Base-by-base conservation (phyloP, 2,329 filamentous ascomycete genomes). In the Geosmithia putterillii region DNA sequence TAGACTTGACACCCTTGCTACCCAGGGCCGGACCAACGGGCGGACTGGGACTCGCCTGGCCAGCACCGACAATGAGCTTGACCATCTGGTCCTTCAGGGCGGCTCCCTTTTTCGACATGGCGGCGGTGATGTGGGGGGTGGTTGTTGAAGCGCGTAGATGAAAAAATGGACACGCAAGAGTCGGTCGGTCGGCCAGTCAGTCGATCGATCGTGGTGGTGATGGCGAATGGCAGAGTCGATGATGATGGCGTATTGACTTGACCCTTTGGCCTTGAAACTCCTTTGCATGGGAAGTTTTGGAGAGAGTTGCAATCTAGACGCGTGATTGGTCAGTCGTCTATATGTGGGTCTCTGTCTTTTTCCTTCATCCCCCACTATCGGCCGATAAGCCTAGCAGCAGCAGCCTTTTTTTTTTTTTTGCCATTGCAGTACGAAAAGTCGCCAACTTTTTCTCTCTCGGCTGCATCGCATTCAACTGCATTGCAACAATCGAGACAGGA, bases 1-100 rank as follows among this genome's bases (percentile, higher is more conserved):
- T 98, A 46, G 86, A 94, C 72, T 98, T 98, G 49, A 98, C 85
- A 72, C 92, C 92, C 71, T 95, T 96, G 63, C 83, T 90, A 67
- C 92, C 92, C 51, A 98, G 76, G 43, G 92, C 92, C 46, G 92
- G 92, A 71, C 92, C 92, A 56, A 98, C 89, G 4, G 92, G 92
- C 28, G 92, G 92, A 66, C 88, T 94, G 23, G 92, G 92, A 56
- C 82, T 90, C 47, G 92, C 92, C 64, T 95, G 87, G 21, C 92
- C 92, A 45, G 92, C 92, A 55, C 90, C 92, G 48, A 98, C 92
- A 52, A 98, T 94, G 63, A 98, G 77, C 71, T 96, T 98, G 61
- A 98, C 89, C 47, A 96, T 81, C 65, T 86, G 79, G 57, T 94
- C 76, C 36, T 65, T 61, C 28, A 51, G 63, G 44, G 57, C 58